Evolutionary conservation across 371 early-diverging fungal genomes (phyloP).

Genomic region (Sporodiniella umbellata): DNA sequence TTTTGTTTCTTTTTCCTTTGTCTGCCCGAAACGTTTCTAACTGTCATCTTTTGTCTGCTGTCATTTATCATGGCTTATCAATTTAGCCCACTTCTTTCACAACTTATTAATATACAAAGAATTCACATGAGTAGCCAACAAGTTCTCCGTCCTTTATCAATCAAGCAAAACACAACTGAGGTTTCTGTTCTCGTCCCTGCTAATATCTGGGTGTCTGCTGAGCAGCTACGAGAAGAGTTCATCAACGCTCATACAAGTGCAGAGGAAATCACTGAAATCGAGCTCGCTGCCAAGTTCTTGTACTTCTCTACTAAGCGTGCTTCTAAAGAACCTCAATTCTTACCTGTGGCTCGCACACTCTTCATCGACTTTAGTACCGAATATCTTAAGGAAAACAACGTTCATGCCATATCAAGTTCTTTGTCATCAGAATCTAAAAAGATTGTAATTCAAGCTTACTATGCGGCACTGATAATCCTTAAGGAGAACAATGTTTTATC

Average conservation of each 20-base stretch:
- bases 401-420: conserved; percentile 75
- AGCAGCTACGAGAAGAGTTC: conserved; percentile 82
- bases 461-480: conserved; percentile 73
- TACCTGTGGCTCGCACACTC: conserved; percentile 73
- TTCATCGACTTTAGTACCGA: conserved; percentile 74
- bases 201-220: conserved; percentile 88
- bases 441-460: conserved; percentile 78
- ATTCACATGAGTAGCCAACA: conserved; percentile 35
- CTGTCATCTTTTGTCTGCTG: too few relatives aligned
- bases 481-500: conserved; percentile 45
- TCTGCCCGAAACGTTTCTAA: too few relatives aligned
- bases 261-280: conserved; percentile 66
- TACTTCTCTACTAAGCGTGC: conserved; percentile 64
- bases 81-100: conserved; percentile 1
- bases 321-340: conserved; percentile 59
- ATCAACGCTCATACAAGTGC: conserved; percentile 49
- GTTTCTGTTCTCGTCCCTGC: conserved; percentile 81
- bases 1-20: too few relatives aligned
- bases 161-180: conserved; percentile 79
- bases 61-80: too few relatives aligned
- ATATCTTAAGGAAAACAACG: conserved; percentile 80
- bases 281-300: conserved; percentile 75
- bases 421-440: conserved; percentile 56
- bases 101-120: too few relatives aligned
- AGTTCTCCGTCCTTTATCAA: conserved; percentile 74